Evolutionary conservation across 23 red algal genomes (phyloP), one percentile per base, ranked within the genome.

Genomic region (Agarophyton chilense): DNA sequence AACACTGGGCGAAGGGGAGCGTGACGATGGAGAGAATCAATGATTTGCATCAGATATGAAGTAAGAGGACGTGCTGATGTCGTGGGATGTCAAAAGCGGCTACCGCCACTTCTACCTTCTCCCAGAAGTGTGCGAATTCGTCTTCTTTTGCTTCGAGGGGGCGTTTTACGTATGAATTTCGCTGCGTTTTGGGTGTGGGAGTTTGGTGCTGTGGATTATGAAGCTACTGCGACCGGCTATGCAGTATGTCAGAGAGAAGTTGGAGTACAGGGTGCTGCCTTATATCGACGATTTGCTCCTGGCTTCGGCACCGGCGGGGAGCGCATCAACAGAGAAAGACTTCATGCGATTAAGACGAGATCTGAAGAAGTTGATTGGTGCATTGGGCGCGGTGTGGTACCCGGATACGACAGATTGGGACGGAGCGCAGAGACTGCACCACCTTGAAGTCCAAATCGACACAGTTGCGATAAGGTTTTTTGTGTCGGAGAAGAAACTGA

Each of bases 51-150:
- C 31, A 41, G 38, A 40, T 7, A 21, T 57, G 31, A 4, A 60
- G 35, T 8, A 56, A 8, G 64, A 41, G 49, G 82, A 87, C 33
- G 19, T 26, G 39, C 2, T 90, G 50, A 90, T 90, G 72, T 90
- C 86, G 31, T 90, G 55, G 55, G 73, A 79, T 35, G 34, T 90
- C 21, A 90, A 42, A 70, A 54, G 40, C 21, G 86, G 72, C 3
- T 90, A 90, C 47, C 50, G 73, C 2, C 70, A 78, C 72, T 17
- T 90, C 36, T 51, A 0, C 36, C 28, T 79, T 28, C 70, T 29
- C 6, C 56, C 72, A 13, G 4, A n/a, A 2, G 41, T 90, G 71
- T 46, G 51, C 1, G 86, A 79, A 14, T 79, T 21, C 24, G 60
- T 79, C 62, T 34, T 54, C 5, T 79, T 79, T 11, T 52, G 72